Conservation (phyloP, 495 filamentous ascomycete species). For the Xylaria nigripes region DNA sequence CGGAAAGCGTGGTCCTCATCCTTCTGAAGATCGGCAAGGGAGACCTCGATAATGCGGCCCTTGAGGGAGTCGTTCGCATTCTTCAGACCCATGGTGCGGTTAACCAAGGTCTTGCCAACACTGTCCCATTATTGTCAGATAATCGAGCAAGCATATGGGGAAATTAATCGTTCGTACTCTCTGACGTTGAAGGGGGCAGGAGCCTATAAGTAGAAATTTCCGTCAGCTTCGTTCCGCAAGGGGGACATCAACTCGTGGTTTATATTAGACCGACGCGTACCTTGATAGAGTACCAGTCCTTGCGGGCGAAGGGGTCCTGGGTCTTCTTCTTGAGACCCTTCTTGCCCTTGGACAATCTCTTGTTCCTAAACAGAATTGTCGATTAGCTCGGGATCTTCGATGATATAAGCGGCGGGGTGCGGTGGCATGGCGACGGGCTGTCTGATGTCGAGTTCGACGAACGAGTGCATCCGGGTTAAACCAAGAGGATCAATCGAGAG, state of each 20-base stretch:
- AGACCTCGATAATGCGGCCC: slow-evolving; percentile 97
- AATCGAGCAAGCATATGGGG: background rate
- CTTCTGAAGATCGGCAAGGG: slow-evolving; percentile 96
- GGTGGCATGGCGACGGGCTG: slow-evolving; percentile 9
- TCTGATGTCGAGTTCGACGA: slow-evolving; percentile 13
- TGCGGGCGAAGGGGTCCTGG: slow-evolving; percentile 92
- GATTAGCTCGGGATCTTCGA: slow-evolving; percentile 34
- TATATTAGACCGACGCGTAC: slow-evolving; percentile 38
- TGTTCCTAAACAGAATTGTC: slow-evolving; percentile 73
- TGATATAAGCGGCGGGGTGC: slow-evolving; percentile 13
- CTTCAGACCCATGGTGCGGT: slow-evolving; percentile 98
- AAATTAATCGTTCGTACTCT: slow-evolving; percentile 62
- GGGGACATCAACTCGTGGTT: background rate
- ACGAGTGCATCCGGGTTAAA: slow-evolving; percentile 7
- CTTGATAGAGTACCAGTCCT: slow-evolving; percentile 99
- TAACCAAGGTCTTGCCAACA: slow-evolving; percentile 98
- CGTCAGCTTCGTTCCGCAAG: background rate
- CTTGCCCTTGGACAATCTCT: slow-evolving; percentile 99
- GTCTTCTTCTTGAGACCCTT: slow-evolving; percentile 99
- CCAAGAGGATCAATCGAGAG: slow-evolving; percentile 16
- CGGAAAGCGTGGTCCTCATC: slow-evolving; percentile 99
- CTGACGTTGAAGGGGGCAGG: slow-evolving; percentile 90
- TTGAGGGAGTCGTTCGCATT: slow-evolving; percentile 98
- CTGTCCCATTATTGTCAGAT: slow-evolving; percentile 43
- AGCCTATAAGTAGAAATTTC: slow-evolving; percentile 47